Evolutionary conservation across 352 stramenopile species (phyloP), one percentile per base, ranked within the genome.

Genomic region (Phytophthora kernoviae): DNA sequence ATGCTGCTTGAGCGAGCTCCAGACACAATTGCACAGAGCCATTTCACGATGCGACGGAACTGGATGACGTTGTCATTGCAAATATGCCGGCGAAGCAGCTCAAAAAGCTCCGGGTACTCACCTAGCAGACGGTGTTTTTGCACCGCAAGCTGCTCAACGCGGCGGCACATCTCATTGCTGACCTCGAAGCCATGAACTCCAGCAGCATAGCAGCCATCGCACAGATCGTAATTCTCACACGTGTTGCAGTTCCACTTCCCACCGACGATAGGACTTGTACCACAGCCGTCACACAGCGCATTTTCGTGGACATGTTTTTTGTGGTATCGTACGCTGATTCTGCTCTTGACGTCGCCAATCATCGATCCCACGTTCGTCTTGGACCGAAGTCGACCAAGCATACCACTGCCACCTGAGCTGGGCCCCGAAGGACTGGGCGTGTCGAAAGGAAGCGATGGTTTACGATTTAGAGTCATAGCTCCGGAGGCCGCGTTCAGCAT

Each of bases 281-380:
- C 85, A 42, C 85, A 94, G 22, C 85, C 83, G 53, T 91, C 79
- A 48, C 85, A 94, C 39, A 94, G 61, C 43, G 85, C 83, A 55
- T 94, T 77, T 57, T 89, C 79, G 64, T 94, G 79, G 18, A 94
- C 74, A 36, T 87, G 68, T 39, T 88, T 74, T 60, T 87, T 84
- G 54, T 89, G 64, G 33, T 80, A 83, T 6, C 75, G 75, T 34
- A 65, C 70, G 22, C 67, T 77, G 3, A 88, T 22, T 11, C 71
- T 65, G 8, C 36, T 89, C 62, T 87, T 89, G 15, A 90, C 78
- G 43, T 87, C 78, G 9, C 75, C 81, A 21, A 91, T 55, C 52
- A 91, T 70, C n/a, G 53, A 42, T 1, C 68, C 72, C 3, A 87
- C 70, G 36, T 64, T 70, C 1, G 78, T 73, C 48, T 84, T 81